phyloP scores from a whole-genome alignment of 2,329 filamentous ascomycete genomes.

The Trichoderma pleuroti region DNA sequence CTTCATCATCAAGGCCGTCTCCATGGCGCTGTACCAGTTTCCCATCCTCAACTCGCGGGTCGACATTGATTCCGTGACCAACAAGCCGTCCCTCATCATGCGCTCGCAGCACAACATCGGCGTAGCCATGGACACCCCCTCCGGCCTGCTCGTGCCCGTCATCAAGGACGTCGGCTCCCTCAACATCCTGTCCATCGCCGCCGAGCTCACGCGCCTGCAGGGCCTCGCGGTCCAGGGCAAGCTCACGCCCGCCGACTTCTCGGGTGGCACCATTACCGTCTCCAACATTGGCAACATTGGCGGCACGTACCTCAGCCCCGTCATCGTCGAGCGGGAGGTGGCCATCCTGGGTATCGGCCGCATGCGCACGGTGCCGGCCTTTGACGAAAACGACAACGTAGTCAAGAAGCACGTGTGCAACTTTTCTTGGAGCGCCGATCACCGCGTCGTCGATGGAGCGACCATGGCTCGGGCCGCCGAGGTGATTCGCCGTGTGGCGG shows the following conservation, averaged over 20 bases:
- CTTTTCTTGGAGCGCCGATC: slow-evolving; percentile 96
- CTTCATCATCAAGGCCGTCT: slow-evolving; percentile 94
- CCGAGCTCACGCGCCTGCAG: slow-evolving; percentile 72
- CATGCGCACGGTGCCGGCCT: slow-evolving; percentile 76
- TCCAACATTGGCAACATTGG: slow-evolving; percentile 97
- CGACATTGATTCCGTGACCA: slow-evolving; percentile 52
- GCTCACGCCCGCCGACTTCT: slow-evolving; percentile 70
- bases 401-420: slow-evolving; percentile 77
- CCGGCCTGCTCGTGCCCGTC: slow-evolving; percentile 85
- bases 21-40: slow-evolving; percentile 74
- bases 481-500: slow-evolving; percentile 70
- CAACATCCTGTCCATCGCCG: slow-evolving; percentile 74
- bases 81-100: slow-evolving; percentile 72
- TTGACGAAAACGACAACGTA: slow-evolving; percentile 58
- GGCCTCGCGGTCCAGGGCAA: slow-evolving; percentile 69
- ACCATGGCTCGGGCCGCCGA: slow-evolving; percentile 91
- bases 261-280: slow-evolving; percentile 87
- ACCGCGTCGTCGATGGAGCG: slow-evolving; percentile 89
- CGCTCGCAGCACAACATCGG: slow-evolving; percentile 91
- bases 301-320: slow-evolving; percentile 84
- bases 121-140: slow-evolving; percentile 89
- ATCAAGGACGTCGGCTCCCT: slow-evolving; percentile 76
- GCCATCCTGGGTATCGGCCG: slow-evolving; percentile 88
- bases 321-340: slow-evolving; percentile 87
- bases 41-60: slow-evolving; percentile 86